Percentiles rank a stretch among this genome's conserved stretches.
These are phyloP conservation scores for Pseudozyma thailandica DNA, from an alignment of 1,284 basidiomycete species.

Conservation along the genomic window DNA sequence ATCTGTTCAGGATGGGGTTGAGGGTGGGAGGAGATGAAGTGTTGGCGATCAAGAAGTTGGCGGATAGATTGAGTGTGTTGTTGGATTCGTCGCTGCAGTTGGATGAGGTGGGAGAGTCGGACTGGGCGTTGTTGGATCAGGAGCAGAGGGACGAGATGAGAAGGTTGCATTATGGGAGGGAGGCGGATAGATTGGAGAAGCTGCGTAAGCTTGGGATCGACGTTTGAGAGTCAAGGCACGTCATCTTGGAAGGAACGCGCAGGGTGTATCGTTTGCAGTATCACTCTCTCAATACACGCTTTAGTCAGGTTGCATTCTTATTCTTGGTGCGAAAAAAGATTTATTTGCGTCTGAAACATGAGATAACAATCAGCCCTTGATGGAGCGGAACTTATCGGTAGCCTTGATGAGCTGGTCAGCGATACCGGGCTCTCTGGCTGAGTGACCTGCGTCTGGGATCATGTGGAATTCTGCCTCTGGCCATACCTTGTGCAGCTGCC, in stretches of 20 bases:
- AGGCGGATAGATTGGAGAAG: slow-evolving; percentile 46
- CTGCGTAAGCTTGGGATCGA: slow-evolving; percentile 55
- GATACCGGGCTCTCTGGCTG: slow-evolving; percentile 81
- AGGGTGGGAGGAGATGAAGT: slow-evolving; percentile 61
- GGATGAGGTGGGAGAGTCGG: slow-evolving; percentile 44
- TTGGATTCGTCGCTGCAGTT: slow-evolving; percentile 38
- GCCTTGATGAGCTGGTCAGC: slow-evolving; percentile 79
- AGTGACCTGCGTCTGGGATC: slow-evolving; percentile 91
- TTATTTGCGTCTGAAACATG: too few relatives aligned
- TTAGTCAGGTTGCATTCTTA: too few relatives aligned
- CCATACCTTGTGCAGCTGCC: slow-evolving; percentile 62
- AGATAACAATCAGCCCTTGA: slow-evolving; percentile 10
- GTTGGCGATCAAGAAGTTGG: slow-evolving; percentile 55
- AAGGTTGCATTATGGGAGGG: slow-evolving; percentile 34
- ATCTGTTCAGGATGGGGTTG: slow-evolving; percentile 64
- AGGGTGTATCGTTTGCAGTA: too few relatives aligned
- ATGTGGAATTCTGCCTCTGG: slow-evolving; percentile 68
- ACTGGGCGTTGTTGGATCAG: slow-evolving; percentile 21
- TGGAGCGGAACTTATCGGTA: slow-evolving; percentile 60
- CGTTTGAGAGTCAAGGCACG: too few relatives aligned
- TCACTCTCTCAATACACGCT: too few relatives aligned
- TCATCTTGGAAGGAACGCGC: too few relatives aligned
- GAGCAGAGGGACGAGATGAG: slow-evolving; percentile 47
- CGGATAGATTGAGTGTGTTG: slow-evolving; percentile 54
- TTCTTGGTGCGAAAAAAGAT: too few relatives aligned